Conservation (phyloP, 2,329 filamentous ascomycete genomes). For the Cordyceps cicadae region DNA sequence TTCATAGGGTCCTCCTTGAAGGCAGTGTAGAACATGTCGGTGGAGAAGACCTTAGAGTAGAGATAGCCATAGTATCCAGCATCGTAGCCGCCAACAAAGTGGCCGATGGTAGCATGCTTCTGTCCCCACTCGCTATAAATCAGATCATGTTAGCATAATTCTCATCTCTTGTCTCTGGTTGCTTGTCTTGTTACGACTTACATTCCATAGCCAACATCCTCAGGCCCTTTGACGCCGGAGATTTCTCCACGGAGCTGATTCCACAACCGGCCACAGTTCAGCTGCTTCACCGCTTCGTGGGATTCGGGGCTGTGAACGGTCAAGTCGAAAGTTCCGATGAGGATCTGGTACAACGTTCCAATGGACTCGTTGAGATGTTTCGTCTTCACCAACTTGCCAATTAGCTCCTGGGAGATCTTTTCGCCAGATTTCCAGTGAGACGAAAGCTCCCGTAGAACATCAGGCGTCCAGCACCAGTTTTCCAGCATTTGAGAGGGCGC, state of each 20-base stretch:
- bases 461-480: constrained; percentile 67
- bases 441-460: constrained; percentile 57
- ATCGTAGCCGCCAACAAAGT: constrained; percentile 77
- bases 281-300: constrained; percentile 58
- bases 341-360: constrained; percentile 69
- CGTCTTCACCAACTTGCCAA: constrained; percentile 64
- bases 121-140: constrained; percentile 57
- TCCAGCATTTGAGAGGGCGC: constrained; percentile 67
- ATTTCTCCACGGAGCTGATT: constrained; percentile 67
- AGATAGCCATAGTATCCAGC: constrained; percentile 75
- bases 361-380: constrained; percentile 76
- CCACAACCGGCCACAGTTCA: constrained; percentile 60
- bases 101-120: constrained; percentile 72
- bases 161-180: neutral
- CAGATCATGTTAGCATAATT: constrained; percentile 20
- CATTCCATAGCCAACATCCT: constrained; percentile 51
- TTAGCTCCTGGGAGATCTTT: constrained; percentile 65
- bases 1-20: constrained; percentile 77
- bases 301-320: constrained; percentile 61
- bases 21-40: constrained; percentile 77
- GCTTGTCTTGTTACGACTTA: constrained; percentile 26
- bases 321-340: constrained; percentile 82
- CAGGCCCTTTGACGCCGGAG: constrained; percentile 64
- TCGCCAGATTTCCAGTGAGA: constrained; percentile 65
- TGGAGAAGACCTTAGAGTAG: constrained; percentile 70